Base-by-base conservation (phyloP, 805 yeast genomes). In the Candida fluviatilis region DNA sequence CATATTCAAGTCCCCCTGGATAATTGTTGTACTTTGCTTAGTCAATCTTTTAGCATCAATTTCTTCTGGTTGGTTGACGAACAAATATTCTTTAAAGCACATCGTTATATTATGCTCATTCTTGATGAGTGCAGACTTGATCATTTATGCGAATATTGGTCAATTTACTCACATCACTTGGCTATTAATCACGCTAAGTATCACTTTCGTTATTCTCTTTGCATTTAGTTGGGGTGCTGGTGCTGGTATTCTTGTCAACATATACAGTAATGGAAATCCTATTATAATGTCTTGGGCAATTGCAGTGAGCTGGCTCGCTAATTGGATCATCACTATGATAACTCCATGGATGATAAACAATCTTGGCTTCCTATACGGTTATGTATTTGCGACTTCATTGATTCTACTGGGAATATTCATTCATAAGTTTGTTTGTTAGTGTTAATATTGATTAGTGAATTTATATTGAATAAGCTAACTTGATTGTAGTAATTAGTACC, bases 171-270 rank as follows among this genome's bases (percentile, higher is more conserved):
- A 17, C 11, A 4, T 12, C 17, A 10, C 42, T 4, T 21, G 33
- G 14, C 29, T 45, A 4, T 37, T 55, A 34, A 42, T 55, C 11
- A 39, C 43, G 10, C 31, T 51, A 7, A 49, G 48, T 5, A 47
- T 52, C 16, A n/a, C 42, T 6, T 55, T 49, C 31, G 43, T 55
- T 25, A 37, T 55, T 12, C 39, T 40, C 4, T 58, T 55, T 37
- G 51, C 64, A 6, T 33, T 45, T 12, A 48, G 54, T 34, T 62
- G 68, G 69, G 66, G 68, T 4, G 65, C 66, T 3, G 45, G 61
- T 16, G 43, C 53, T 12, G 59, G 59, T 3, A 47, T 58, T 29
- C 12, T 55, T 23, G 49, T 50, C 37, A 54, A 49, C 38, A 47
- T 49, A 10, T 29, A 57, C 13, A 50, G 57, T n/a, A 57, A 57